These are phyloP conservation scores for Cryptomeria japonica DNA, from an alignment of 75 land plant genomes.

Conservation along the genomic window DNA sequence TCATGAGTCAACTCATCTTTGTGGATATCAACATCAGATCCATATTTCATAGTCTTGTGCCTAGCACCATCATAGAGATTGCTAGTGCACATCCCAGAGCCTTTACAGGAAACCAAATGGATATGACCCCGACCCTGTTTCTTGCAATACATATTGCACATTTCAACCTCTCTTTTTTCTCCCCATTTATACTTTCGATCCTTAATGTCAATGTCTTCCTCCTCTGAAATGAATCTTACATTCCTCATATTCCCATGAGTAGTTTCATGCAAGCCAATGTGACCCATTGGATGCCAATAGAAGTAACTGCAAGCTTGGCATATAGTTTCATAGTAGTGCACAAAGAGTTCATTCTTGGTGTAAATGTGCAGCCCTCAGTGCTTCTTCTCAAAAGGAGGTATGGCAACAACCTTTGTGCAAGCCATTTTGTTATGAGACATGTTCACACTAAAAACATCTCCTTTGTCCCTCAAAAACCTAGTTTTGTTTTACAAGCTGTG, in stretches of 20 bases:
- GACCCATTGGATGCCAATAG: constrained; percentile 27
- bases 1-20: too few species aligned
- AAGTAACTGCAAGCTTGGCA: constrained; percentile 37
- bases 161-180: constrained; percentile 26
- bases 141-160: constrained; percentile 31
- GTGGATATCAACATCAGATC: too few species aligned
- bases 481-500: constrained; percentile 25
- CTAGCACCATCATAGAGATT: too few species aligned
- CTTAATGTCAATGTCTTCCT: constrained; percentile 21
- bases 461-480: constrained; percentile 20
- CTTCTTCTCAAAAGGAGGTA: constrained; percentile 3
- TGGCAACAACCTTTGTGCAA: constrained; percentile 23
- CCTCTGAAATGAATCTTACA: constrained; percentile 24
- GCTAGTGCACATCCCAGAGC: background rate
- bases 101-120: constrained; percentile 24
- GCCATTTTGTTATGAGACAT: constrained; percentile 28
- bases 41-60: too few species aligned
- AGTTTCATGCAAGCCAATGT: constrained; percentile 29
- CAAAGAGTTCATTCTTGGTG: constrained; percentile 19
- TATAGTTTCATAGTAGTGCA: constrained; percentile 35
- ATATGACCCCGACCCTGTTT: constrained; percentile 25
- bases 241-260: constrained; percentile 34
- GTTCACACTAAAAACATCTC: constrained; percentile 28
- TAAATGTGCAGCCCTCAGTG: constrained; percentile 31
- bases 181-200: constrained; percentile 32